phyloP scores from a whole-genome alignment of 805 yeast genomes.

The Saturnispora dispora region DNA sequence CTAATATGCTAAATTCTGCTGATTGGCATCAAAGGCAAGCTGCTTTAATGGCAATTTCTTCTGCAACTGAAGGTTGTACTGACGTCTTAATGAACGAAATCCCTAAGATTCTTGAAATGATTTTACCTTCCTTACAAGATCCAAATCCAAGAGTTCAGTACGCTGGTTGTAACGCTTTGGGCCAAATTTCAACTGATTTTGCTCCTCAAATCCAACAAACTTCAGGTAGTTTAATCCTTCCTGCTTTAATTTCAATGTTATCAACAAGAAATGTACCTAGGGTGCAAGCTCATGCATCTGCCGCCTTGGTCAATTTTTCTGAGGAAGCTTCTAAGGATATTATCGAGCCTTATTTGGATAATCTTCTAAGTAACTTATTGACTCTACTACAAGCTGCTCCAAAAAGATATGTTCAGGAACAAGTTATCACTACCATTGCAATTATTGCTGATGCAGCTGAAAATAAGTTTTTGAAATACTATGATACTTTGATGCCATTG shows the following conservation, averaged over 20 bases:
- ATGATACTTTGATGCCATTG: slow-evolving; percentile 89
- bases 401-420: slow-evolving; percentile 92
- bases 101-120: slow-evolving; percentile 72
- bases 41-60: slow-evolving; percentile 90
- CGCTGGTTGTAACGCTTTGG: slow-evolving; percentile 94
- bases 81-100: slow-evolving; percentile 79
- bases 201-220: slow-evolving; percentile 81
- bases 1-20: slow-evolving; percentile 65
- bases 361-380: slow-evolving; percentile 62
- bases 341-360: slow-evolving; percentile 88
- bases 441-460: slow-evolving; percentile 96
- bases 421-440: slow-evolving; percentile 92
- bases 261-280: slow-evolving; percentile 69
- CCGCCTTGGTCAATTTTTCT: slow-evolving; percentile 91
- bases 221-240: slow-evolving; percentile 70
- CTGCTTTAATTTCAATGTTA: slow-evolving; percentile 78
- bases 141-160: slow-evolving; percentile 92
- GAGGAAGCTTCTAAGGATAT: slow-evolving; percentile 85
- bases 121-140: slow-evolving; percentile 77
- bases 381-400: slow-evolving; percentile 68
- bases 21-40: slow-evolving; percentile 96
- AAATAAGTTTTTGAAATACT: slow-evolving; percentile 77
- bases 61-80: slow-evolving; percentile 96
- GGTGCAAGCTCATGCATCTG: slow-evolving; percentile 98
- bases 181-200: slow-evolving; percentile 95